These are phyloP conservation scores for Populus hybrid DNA, from an alignment of 441 rosid species.

Conservation along the genomic window DNA sequence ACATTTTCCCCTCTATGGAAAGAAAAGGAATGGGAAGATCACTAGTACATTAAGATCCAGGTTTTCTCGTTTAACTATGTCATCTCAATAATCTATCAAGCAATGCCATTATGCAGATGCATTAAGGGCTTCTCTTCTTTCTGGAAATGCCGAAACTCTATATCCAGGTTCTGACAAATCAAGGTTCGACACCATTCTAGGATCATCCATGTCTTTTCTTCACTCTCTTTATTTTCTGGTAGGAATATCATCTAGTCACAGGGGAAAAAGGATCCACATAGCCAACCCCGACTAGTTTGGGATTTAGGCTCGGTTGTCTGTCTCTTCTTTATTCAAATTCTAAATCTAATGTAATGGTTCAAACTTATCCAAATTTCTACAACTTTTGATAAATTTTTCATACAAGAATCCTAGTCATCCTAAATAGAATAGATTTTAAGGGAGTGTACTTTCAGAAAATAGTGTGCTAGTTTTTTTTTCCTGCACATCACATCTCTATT, in stretches of 20 bases:
- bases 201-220: neutral
- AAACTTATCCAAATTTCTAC: neutral
- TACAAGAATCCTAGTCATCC: neutral
- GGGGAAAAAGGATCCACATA: neutral
- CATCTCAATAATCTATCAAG: neutral
- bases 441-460: neutral
- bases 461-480: no score
- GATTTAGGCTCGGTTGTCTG: no score
- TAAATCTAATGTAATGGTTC: neutral
- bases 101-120: neutral
- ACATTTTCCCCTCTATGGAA: neutral
- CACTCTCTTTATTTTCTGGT: neutral
- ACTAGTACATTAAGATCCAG: neutral
- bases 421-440: neutral
- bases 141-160: neutral
- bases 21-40: neutral
- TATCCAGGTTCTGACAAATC: neutral
- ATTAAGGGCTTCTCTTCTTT: neutral
- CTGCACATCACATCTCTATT: no score
- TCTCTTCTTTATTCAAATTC: neutral
- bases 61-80: neutral
- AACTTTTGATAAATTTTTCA: neutral
- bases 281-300: no score
- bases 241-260: no score
- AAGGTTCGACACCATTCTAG: neutral